Conservation (phyloP, 23 red algal species). For the Chondrus crispus region DNA sequence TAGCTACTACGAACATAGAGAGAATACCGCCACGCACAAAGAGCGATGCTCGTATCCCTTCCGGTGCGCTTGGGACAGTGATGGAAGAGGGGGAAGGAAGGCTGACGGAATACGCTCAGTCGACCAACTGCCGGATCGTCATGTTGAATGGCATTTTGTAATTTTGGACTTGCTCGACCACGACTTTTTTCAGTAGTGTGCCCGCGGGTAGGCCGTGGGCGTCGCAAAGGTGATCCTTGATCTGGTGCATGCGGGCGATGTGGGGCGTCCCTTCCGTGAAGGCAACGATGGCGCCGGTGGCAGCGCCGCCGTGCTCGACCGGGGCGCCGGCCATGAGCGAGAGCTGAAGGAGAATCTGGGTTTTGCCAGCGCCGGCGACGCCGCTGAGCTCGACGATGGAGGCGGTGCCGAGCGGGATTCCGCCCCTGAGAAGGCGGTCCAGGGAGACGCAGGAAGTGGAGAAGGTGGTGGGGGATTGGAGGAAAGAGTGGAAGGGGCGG, state of each 20-base stretch:
- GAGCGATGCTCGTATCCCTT: no score
- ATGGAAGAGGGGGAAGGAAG: conserved; percentile 23
- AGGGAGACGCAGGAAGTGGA: conserved; percentile 26
- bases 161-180: conserved; percentile 69
- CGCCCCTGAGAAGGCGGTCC: conserved; percentile 45
- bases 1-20: no score
- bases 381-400: conserved; percentile 74
- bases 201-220: background rate
- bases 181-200: conserved; percentile 24
- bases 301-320: background rate
- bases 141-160: conserved; percentile 23
- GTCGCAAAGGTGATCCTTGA: conserved; percentile 19
- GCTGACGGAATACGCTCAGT: conserved; percentile 3
- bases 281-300: conserved; percentile 5
- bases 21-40: no score
- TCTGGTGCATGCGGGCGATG: conserved; percentile 31
- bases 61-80: background rate
- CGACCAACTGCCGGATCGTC: background rate
- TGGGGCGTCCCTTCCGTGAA: conserved; percentile 46
- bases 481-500: background rate
- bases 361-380: conserved; percentile 69
- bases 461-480: background rate
- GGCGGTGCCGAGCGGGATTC: conserved; percentile 9
- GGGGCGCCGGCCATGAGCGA: conserved; percentile 35
- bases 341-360: conserved; percentile 73